These are phyloP conservation scores for Pseudevernia furfuracea DNA, from an alignment of 495 filamentous ascomycete genomes.

Conservation along the genomic window DNA sequence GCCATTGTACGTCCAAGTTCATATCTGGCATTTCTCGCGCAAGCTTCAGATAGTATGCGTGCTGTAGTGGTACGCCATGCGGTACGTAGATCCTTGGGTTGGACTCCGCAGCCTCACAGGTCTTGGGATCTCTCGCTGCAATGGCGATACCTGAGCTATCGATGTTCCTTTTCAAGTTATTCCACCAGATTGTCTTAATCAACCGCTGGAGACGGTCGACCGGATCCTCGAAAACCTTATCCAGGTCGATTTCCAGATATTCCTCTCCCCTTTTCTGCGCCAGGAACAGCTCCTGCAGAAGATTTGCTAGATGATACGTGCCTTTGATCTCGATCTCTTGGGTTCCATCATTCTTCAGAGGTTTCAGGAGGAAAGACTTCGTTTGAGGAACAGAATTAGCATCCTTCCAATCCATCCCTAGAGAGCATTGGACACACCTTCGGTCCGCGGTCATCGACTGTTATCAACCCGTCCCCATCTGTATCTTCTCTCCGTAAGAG, in stretches of 20 bases:
- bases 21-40: slow-evolving; percentile 69
- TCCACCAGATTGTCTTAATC: slow-evolving; percentile 85
- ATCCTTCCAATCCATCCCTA: not conserved
- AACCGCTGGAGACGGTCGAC: slow-evolving; percentile 76
- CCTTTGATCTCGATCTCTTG: slow-evolving; percentile 62
- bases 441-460: slow-evolving; percentile 87
- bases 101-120: slow-evolving; percentile 77
- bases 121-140: slow-evolving; percentile 77
- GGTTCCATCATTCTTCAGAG: not conserved
- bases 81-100: slow-evolving; percentile 90
- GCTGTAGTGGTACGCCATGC: slow-evolving; percentile 72
- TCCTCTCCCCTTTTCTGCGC: slow-evolving; percentile 79
- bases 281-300: slow-evolving; percentile 85
- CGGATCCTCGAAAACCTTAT: slow-evolving; percentile 83
- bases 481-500: slow-evolving; percentile 80
- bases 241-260: slow-evolving; percentile 78
- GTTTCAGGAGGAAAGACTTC: slow-evolving; percentile 27
- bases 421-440: slow-evolving; percentile 52
- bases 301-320: slow-evolving; percentile 91
- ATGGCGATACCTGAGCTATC: slow-evolving; percentile 80
- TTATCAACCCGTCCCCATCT: slow-evolving; percentile 88
- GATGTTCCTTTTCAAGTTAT: slow-evolving; percentile 75
- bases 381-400: slow-evolving; percentile 50
- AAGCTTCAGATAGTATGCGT: slow-evolving; percentile 75
- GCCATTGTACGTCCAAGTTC: slow-evolving; percentile 72